phyloP scores from a whole-genome alignment of 352 stramenopile species.

The Peronospora belbahrii region DNA sequence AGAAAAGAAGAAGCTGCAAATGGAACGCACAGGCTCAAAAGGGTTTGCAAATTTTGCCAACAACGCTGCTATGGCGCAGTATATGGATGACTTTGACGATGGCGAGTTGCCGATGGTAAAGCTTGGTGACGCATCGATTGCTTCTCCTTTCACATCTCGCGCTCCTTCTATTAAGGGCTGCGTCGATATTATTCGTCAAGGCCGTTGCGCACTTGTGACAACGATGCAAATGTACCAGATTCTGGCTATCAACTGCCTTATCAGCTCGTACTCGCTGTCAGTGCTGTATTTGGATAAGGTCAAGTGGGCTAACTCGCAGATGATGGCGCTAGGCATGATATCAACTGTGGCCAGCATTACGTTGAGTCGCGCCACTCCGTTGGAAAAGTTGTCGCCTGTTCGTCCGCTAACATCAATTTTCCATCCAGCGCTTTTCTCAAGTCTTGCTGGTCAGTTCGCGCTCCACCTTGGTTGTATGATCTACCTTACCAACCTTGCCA shows the following conservation, averaged over 20 bases:
- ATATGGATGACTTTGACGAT: slow-evolving; percentile 89
- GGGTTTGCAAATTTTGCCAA: slow-evolving; percentile 84
- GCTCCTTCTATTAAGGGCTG: slow-evolving; percentile 87
- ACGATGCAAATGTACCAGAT: slow-evolving; percentile 99
- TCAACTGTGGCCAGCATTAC: slow-evolving; percentile 80
- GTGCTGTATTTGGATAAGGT: slow-evolving; percentile 97
- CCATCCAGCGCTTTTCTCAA: slow-evolving; percentile 88
- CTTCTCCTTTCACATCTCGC: slow-evolving; percentile 97
- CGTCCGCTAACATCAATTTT: slow-evolving; percentile 95
- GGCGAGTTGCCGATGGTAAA: slow-evolving; percentile 95
- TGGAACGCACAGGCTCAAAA: slow-evolving; percentile 66
- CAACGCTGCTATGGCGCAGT: slow-evolving; percentile 81
- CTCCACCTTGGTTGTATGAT: slow-evolving; percentile 94
- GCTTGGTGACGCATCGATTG: slow-evolving; percentile 97
- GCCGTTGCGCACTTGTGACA: slow-evolving; percentile 97
- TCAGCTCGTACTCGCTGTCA: slow-evolving; percentile 97
- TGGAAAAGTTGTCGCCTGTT: slow-evolving; percentile 89
- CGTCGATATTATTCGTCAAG: slow-evolving; percentile 96
- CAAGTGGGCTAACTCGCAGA: slow-evolving; percentile 97
- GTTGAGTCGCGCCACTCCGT: slow-evolving; percentile 88
- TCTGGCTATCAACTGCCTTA: slow-evolving; percentile 96
- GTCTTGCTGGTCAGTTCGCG: slow-evolving; percentile 92
- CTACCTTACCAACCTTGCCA: slow-evolving; percentile 85
- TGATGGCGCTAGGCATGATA: slow-evolving; percentile 86
- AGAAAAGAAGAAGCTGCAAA: slow-evolving; percentile 52